Evolutionary conservation across 108 stramenopile species (phyloP).

Genomic region (Epithemia pelagica): DNA sequence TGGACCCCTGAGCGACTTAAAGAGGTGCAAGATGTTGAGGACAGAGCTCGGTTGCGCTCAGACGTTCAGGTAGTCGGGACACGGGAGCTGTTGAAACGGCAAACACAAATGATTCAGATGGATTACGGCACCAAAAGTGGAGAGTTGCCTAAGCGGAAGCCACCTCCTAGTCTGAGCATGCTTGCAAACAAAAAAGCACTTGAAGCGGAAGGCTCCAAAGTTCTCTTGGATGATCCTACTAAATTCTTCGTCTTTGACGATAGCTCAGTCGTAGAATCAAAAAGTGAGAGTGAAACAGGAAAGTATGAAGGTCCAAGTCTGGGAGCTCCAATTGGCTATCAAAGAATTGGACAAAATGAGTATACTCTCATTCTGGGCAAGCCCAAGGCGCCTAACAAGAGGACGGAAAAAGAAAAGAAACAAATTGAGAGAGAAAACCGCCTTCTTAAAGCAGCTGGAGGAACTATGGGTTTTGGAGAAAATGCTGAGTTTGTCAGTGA

Average conservation of each 20-base stretch:
- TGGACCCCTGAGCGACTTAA: constrained; percentile 67
- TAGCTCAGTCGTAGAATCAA: constrained; percentile 9
- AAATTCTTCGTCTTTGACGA: constrained; percentile 74
- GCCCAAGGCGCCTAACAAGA: constrained; percentile 51
- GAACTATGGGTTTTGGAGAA: constrained; percentile 33
- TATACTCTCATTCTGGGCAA: constrained; percentile 66
- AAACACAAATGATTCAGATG: constrained; percentile 55
- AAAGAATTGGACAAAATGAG: constrained; percentile 1
- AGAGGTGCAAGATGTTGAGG: constrained; percentile 39
- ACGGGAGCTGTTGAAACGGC: constrained; percentile 51
- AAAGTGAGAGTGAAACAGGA: background rate
- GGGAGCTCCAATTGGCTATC: constrained; percentile 58
- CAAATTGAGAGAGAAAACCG: constrained; percentile 68
- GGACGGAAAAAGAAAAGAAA: constrained; percentile 81
- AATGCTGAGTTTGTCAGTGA: constrained; percentile 47
- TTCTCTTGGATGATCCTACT: constrained; percentile 63
- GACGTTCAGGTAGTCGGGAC: constrained; percentile 62
- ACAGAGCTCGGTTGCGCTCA: constrained; percentile 69
- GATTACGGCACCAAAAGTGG: constrained; percentile 39
- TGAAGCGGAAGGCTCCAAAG: constrained; percentile 68
- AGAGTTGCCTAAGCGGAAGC: constrained; percentile 43
- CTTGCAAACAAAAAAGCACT: constrained; percentile 63
- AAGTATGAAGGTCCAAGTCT: constrained; percentile 40
- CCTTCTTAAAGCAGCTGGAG: constrained; percentile 67
- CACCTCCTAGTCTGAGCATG: constrained; percentile 59